Conservation (phyloP, 495 filamentous ascomycete species). For the Penicillium cataractarum region DNA sequence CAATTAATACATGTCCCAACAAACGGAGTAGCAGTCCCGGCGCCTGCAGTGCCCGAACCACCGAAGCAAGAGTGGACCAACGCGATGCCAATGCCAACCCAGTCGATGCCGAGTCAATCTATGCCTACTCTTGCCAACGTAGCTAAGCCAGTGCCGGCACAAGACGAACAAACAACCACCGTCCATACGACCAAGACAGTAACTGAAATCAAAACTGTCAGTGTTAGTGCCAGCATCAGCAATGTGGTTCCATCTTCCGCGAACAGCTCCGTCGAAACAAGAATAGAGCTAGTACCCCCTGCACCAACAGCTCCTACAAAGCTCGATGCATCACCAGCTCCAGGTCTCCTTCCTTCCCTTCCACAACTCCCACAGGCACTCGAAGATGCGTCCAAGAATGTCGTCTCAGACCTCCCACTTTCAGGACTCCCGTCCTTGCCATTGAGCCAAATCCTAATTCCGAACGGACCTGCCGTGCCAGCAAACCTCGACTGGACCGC, state of each 20-base stretch:
- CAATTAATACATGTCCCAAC: conserved; percentile 4
- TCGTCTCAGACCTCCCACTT: not conserved
- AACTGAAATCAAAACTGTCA: conserved; percentile 8
- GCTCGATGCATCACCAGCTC: not conserved
- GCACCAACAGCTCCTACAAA: not conserved
- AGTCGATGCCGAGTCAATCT: not conserved
- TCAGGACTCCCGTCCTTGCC: conserved; percentile 11
- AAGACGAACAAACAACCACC: conserved; percentile 17
- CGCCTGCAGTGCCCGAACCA: not conserved
- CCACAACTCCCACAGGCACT: not conserved
- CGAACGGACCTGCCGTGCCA: not conserved
- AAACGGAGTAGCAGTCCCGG: not conserved
- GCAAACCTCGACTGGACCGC: conserved; percentile 32
- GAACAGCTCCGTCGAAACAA: not conserved
- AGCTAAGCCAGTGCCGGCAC: not conserved
- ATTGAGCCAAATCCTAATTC: conserved; percentile 18
- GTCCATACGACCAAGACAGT: conserved; percentile 22
- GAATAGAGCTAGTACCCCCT: not conserved
- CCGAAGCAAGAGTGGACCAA: not conserved
- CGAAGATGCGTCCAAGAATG: not conserved
- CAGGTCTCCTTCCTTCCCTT: not conserved
- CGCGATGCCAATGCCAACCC: not conserved
- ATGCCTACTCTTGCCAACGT: not conserved
- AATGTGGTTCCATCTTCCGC: not conserved
- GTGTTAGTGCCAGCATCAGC: not conserved